A percentile compares a stretch with the other conserved stretches of the same genome.
phyloP scores from a whole-genome alignment of 345 rosid genomes.

The Lenwebbia sp. region DNA sequence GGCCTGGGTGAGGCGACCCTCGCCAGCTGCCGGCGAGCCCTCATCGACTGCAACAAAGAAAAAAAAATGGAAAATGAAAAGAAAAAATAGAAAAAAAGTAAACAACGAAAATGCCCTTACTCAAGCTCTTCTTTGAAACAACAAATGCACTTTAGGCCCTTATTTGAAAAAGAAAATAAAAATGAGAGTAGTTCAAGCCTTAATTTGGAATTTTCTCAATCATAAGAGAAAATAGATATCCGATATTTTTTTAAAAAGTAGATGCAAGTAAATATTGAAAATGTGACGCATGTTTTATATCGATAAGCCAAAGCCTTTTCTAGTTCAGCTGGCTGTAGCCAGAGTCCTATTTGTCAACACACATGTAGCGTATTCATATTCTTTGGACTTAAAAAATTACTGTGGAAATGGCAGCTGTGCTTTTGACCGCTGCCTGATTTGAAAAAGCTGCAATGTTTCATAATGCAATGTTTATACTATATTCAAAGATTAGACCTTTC shows the following conservation, averaged over 20 bases:
- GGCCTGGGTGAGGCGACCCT: too few relatives aligned
- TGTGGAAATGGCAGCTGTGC: not conserved
- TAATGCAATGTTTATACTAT: not conserved
- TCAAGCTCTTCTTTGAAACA: too few relatives aligned
- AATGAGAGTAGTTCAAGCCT: too few relatives aligned
- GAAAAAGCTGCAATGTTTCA: not conserved
- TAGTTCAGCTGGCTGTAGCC: not conserved
- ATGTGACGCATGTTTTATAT: not conserved
- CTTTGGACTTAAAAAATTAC: not conserved
- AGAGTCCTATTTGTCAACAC: not conserved
- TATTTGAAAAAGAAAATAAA: too few relatives aligned
- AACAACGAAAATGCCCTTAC: too few relatives aligned
- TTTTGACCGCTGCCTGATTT: not conserved
- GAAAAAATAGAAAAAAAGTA: too few relatives aligned
- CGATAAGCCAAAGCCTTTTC: not conserved
- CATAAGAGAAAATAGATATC: not conserved
- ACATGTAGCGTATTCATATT: not conserved
- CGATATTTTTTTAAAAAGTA: not conserved
- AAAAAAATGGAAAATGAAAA: too few relatives aligned
- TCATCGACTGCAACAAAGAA: too few relatives aligned
- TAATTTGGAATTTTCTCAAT: too few relatives aligned
- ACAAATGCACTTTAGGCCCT: too few relatives aligned
- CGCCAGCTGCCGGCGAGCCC: too few relatives aligned
- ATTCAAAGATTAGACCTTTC: conserved; percentile 15
- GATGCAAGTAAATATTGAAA: not conserved